Evolutionary conservation across 2,329 filamentous ascomycete genomes (phyloP).

Genomic region (Rhexocercosporidium sp.): DNA sequence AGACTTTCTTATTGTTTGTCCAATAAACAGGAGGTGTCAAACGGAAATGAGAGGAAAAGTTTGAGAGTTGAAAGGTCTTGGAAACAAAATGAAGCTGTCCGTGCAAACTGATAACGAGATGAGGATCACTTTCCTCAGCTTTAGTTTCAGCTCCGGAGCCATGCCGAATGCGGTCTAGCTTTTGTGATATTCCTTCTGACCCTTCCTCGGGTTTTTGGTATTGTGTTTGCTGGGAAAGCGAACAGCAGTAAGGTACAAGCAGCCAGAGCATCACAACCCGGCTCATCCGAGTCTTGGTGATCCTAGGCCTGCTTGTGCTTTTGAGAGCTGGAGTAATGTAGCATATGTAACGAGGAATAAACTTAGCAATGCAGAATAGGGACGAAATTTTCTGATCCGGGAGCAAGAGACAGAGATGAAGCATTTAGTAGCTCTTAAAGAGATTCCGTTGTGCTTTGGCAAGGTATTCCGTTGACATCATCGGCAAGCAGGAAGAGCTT

Average conservation of each 20-base stretch:
- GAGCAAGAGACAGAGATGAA: not conserved
- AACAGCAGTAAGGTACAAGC: not conserved
- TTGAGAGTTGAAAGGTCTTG: not conserved
- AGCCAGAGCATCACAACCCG: not conserved
- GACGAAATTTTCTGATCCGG: not conserved
- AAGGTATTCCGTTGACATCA: not conserved
- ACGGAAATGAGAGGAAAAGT: not conserved
- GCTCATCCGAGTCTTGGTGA: not conserved
- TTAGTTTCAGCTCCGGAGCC: not conserved
- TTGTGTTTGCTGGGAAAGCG: not conserved
- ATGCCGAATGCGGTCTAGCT: constrained; percentile 4
- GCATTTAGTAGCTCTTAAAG: not conserved
- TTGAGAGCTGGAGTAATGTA: not conserved
- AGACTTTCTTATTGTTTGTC: not conserved
- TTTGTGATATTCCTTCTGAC: not conserved
- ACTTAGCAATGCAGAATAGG: not conserved
- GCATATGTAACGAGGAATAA: not conserved
- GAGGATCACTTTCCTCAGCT: not conserved
- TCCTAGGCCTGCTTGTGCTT: not conserved
- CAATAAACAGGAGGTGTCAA: not conserved
- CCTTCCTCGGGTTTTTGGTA: not conserved
- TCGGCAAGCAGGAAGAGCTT: not conserved
- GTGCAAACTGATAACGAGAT: not conserved
- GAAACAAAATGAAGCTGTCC: not conserved
- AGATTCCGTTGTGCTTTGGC: not conserved